A percentile compares a stretch with the other conserved stretches of the same genome.
Conservation (phyloP, 2,329 filamentous ascomycete species). For the Tolypocladium ovalisporum region DNA sequence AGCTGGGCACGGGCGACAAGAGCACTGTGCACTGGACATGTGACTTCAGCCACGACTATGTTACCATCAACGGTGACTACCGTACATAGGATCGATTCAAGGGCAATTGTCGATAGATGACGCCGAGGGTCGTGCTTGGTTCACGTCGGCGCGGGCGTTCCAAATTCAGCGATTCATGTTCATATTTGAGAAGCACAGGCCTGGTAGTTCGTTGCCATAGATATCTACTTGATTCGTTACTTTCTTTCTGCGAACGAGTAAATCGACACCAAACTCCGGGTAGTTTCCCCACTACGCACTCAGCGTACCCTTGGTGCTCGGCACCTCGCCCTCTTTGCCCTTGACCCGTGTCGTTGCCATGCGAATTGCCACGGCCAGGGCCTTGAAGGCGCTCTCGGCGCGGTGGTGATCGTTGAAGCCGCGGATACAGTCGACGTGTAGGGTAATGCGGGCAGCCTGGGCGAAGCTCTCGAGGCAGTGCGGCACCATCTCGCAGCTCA, state of each 20-base stretch:
- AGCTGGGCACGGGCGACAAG: constrained; percentile 56
- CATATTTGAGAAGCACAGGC: background rate
- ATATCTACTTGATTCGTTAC: background rate
- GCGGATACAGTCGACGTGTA: constrained; percentile 86
- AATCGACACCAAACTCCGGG: background rate
- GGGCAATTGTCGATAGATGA: background rate
- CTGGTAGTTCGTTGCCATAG: background rate
- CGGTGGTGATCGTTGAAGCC: constrained; percentile 94
- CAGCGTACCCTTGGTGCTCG: constrained; percentile 91
- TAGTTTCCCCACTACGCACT: constrained; percentile 32
- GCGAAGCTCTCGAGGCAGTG: constrained; percentile 94
- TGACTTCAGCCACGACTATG: constrained; percentile 76
- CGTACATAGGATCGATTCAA: constrained; percentile 34
- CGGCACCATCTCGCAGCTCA: constrained; percentile 94
- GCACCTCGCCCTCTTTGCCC: constrained; percentile 82
- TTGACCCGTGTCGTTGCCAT: constrained; percentile 64
- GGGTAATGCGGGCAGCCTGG: constrained; percentile 77
- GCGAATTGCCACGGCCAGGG: constrained; percentile 74
- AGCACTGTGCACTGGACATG: constrained; percentile 75
- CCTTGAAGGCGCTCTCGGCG: constrained; percentile 96
- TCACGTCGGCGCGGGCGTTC: constrained; percentile 1
- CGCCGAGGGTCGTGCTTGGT: background rate
- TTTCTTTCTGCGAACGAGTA: background rate
- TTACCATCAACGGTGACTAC: constrained; percentile 59
- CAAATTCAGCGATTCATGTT: background rate